Evolutionary conservation across 2,329 filamentous ascomycete genomes (phyloP), one percentile per base, ranked within the genome.

Genomic region (Colletotrichum spaethianum): DNA sequence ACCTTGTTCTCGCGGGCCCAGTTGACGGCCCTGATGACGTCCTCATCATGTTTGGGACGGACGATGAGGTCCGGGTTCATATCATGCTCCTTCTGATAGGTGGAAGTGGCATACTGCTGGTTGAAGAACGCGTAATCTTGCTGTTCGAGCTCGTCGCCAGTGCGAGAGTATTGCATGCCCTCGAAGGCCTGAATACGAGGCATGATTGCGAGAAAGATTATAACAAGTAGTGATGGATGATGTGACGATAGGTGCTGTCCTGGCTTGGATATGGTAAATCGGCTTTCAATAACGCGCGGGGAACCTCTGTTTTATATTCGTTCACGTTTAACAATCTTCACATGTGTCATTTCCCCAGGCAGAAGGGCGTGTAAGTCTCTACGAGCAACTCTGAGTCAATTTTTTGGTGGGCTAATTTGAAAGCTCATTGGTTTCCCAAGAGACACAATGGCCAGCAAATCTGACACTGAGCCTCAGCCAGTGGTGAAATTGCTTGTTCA

Each of bases 11-110:
- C 75, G 50, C 78, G 82, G 2, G 85, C 85, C 70, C 83, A 85
- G 52, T 81, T 79, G 8, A 87, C 74, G 2, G 82, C 77, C 8
- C 76, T 74, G 14, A 79, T 75, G 61, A 87, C 84, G 60, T 87
- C 86, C 26, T 84, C 76, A 33, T 84, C 82, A 55, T 78, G 79
- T 31, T 80, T 81, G 4, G 86, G 84, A 63, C 83, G 81, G 0
- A 86, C 77, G 48, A 87, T 86, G 38, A 86, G 77, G 3, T 75
- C 82, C 2, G 86, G 86, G 67, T 84, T 78, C 76, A 86, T 83
- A 59, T 85, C 76, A 52, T 82, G 83, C 23, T 85, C 83, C 20
- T 76, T 63, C 8, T 80, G 79, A 70, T 86, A 80, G 1, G 82
- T 82, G 0, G 84, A 84, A 1, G 82, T 81, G 3, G 85, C 85